phyloP scores from a whole-genome alignment of 371 early-diverging fungal genomes.

The Mucor velutinosus region DNA sequence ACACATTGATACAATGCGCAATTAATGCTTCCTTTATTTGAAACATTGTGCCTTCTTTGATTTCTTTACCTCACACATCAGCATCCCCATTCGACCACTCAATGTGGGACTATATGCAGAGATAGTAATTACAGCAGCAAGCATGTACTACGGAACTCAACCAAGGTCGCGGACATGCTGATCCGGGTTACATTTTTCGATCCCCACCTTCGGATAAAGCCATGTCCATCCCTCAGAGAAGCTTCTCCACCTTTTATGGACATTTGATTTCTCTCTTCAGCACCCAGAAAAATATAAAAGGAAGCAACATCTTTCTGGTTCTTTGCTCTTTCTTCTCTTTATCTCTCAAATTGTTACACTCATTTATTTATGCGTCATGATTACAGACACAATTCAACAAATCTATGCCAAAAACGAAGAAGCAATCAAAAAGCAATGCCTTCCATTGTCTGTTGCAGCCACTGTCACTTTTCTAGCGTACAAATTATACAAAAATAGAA shows the following conservation, averaged over 20 bases:
- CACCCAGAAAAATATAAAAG: not conserved
- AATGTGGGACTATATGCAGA: not conserved
- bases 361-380: not conserved
- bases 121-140: not conserved
- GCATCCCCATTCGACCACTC: not conserved
- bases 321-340: not conserved
- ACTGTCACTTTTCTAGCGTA: slow-evolving; percentile 13
- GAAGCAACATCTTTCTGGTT: not conserved
- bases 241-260: not conserved
- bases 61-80: not conserved
- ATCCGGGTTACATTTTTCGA: not conserved
- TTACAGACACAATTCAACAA: not conserved
- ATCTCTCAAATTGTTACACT: not conserved
- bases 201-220: not conserved
- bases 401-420: not conserved
- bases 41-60: no score
- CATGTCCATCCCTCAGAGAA: not conserved
- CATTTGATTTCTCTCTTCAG: not conserved
- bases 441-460: slow-evolving; percentile 17
- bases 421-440: slow-evolving; percentile 6
- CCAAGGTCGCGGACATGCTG: slow-evolving; percentile 6
- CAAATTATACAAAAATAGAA: not conserved
- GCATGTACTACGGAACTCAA: not conserved
- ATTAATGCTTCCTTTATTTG: not conserved
- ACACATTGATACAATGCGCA: no score